Evolutionary conservation across 306 rosid species (phyloP).

Genomic region (Quercus berberidifolia): DNA sequence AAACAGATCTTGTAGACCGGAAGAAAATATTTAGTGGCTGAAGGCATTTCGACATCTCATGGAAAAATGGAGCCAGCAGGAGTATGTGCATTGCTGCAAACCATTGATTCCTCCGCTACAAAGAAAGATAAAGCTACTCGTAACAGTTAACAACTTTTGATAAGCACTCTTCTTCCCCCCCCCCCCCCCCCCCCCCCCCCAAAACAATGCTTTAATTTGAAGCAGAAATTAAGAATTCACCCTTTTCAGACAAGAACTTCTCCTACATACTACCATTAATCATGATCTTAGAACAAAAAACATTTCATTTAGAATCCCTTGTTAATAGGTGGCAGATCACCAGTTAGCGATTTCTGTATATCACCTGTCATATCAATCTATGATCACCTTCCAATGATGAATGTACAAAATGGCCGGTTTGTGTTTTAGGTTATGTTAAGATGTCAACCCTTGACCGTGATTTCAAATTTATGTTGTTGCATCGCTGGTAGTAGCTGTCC

Average conservation of each 20-base stretch:
- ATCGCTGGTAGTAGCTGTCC: conserved; percentile 35
- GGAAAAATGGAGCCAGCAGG: conserved; percentile 17
- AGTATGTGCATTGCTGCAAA: neutral
- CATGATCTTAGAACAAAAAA: neutral
- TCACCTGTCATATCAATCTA: conserved; percentile 48
- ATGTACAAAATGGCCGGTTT: conserved; percentile 59
- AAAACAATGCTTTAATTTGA: conserved; percentile 8
- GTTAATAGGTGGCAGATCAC: conserved; percentile 36
- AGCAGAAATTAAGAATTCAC: conserved; percentile 15
- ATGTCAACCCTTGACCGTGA: conserved; percentile 15
- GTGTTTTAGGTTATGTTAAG: conserved; percentile 28
- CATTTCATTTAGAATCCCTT: neutral
- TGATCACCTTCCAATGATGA: conserved; percentile 45
- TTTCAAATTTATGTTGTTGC: conserved; percentile 34
- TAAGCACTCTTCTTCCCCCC: neutral
- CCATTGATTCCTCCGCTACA: conserved; percentile 6
- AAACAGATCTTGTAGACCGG: neutral
- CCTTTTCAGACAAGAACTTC: neutral
- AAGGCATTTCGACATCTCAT: conserved; percentile 7
- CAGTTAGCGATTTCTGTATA: conserved; percentile 45
- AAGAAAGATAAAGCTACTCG: neutral
- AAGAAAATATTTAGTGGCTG: neutral
- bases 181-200: neutral
- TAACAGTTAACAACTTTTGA: neutral
- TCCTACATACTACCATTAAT: conserved; percentile 30